Evolutionary conservation across 208 protist species (phyloP), one percentile per base, ranked within the genome.

Genomic region (Trypanosoma lewisi): DNA sequence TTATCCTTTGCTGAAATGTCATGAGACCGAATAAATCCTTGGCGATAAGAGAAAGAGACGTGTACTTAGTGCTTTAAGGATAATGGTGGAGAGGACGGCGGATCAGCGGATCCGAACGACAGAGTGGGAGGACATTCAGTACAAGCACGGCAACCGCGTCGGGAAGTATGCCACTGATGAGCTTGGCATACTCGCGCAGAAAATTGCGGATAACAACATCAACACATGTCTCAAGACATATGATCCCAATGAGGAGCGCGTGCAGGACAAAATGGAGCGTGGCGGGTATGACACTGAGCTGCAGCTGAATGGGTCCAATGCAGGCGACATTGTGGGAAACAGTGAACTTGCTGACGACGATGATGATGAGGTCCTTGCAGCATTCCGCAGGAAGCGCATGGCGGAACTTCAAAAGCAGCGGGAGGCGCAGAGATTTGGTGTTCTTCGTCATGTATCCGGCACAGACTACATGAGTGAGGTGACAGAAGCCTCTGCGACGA

Each of bases 101-200:
- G 80, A 94, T 61, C 63, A 81, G 21, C 83, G 84, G 23, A 91
- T 96, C 36, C 84, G 73, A 48, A 96, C 91, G 4, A 93, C 88
- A 11, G 86, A 96, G 75, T 96, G 91, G 89, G 91, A 96, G 66
- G 91, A 96, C 63, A 66, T 95, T 45, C 91, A 96, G 68, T 96
- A 95, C 78, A 84, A 87, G 45, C 82, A 87, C 36, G 91, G 91
- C 53, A 96, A 96, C 63, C 76, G 79, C 14, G 83, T 93, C 3
- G 91, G 87, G 2, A 87, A 90, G 67, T 96, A 96, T 63, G 72
- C 78, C 12, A 90, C 82, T 4, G 80, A 93, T 53, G 88, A 94
- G 61, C 58, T 88, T 19, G 79, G 86, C 37, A 82, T 96, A 28
- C 64, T 95, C 4, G 80, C 86, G 7, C 91, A 96, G 54, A 78